Base-by-base conservation (phyloP, 805 yeast species). In the Ogataea ganodermae region DNA sequence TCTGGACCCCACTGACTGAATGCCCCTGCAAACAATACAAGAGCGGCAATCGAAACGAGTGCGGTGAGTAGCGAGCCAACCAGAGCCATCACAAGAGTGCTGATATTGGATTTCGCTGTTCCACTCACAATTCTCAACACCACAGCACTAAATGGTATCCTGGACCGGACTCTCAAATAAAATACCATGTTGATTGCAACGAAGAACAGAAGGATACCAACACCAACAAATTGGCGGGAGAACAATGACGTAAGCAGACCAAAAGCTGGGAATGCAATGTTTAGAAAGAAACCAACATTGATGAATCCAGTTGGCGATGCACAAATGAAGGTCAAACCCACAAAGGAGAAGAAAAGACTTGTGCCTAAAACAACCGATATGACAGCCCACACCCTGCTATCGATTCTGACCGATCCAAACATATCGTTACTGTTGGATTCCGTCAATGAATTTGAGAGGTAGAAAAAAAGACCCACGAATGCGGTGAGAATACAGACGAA, bases 181-280 rank as follows among this genome's bases (percentile, higher is more conserved):
- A 55, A 45, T 22, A 42, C n/a, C 0, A 53, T 33, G n/a, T 52
- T 30, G n/a, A 53, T 6, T 2, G 50, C 24, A 0, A 62, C 42
- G 5, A 53, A 30, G 4, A 55, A n/a, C 81, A 45, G 0, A 80
- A 17, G 84, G 20, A 3, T 78, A 48, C 86, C 70, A 2, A 89
- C 96, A 0, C 92, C 89, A 5, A 89, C 80, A 71, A 84, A 85
- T 65, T 86, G 84, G 24, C 72, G 70, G 55, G 75, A 73, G 1
- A 75, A 80, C 56, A 89, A 73, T 58, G 84, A 86, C 65, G 78
- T 83, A 53, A 89, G 79, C 6, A 92, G 81, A 12, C 85, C 94
- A 14, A 86, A 56, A 2, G 89, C 87, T 46, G 86, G 64, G 2
- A 80, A 55, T 13, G 86, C 72, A 59, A 38, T 32, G 35, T 40